Percentiles rank a stretch among this genome's conserved stretches.
phyloP scores from a whole-genome alignment of 495 filamentous ascomycete species.

The Tetracladium marchalianum region DNA sequence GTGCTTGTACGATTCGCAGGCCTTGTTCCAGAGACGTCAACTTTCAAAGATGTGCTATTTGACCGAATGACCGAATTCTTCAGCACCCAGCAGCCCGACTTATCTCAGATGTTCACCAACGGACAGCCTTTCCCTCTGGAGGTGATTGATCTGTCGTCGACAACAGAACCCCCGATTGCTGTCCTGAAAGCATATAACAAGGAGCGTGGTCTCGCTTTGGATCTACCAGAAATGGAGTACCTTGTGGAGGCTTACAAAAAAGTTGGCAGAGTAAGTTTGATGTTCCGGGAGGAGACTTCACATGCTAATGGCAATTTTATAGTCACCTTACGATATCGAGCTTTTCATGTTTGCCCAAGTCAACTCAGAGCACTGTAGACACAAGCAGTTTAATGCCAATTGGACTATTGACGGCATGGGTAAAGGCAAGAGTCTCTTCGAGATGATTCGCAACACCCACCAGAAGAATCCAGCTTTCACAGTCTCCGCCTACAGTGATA shows the following conservation, averaged over 20 bases:
- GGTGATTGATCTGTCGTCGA: conserved; percentile 58
- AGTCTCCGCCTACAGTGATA: conserved; percentile 93
- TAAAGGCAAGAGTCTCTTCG: conserved; percentile 73
- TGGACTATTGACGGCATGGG: conserved; percentile 91
- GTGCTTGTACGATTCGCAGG: conserved; percentile 52
- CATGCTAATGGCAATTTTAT: conserved; percentile 5
- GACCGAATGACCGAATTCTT: conserved; percentile 92
- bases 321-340: conserved; percentile 68
- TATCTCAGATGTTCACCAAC: conserved; percentile 70
- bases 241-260: conserved; percentile 73
- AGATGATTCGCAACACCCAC: conserved; percentile 94
- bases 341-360: conserved; percentile 99
- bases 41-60: conserved; percentile 63
- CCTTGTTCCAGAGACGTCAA: conserved; percentile 35
- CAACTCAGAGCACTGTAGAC: conserved; percentile 69
- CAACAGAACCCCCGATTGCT: conserved; percentile 50
- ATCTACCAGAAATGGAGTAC: conserved; percentile 87
- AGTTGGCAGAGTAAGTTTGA: conserved; percentile 37
- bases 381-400: conserved; percentile 87
- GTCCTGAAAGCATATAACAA: conserved; percentile 75
- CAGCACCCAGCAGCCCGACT: conserved; percentile 50
- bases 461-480: conserved; percentile 65
- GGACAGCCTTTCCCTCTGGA: conserved; percentile 59
- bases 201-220: conserved; percentile 72
- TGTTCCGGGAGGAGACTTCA: no score